Percentiles rank a stretch among this genome's conserved stretches.
phyloP scores from a whole-genome alignment of 2,329 filamentous ascomycete genomes.

The Botrytis medusae region DNA sequence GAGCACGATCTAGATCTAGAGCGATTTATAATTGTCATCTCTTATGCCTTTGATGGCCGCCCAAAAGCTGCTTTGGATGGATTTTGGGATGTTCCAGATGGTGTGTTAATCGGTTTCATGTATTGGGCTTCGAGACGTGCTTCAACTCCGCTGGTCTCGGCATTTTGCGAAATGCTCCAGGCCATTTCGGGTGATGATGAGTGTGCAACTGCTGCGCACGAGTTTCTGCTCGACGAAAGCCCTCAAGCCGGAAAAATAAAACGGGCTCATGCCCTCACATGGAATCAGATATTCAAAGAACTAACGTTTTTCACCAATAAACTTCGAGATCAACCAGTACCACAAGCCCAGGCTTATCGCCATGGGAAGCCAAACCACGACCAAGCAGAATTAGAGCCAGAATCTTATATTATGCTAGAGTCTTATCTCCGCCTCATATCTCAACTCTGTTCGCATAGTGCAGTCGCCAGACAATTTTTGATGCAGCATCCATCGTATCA shows the following conservation, averaged over 20 bases:
- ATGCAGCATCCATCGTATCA: constrained; percentile 64
- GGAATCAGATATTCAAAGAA: constrained; percentile 90
- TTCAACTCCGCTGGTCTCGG: constrained; percentile 91
- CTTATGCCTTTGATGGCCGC: constrained; percentile 84
- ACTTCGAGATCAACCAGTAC: constrained; percentile 68
- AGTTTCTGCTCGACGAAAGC: constrained; percentile 85
- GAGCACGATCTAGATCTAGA: constrained; percentile 76
- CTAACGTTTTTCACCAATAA: constrained; percentile 79
- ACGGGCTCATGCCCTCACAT: constrained; percentile 81
- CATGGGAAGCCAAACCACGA: constrained; percentile 61
- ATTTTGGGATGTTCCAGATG: constrained; percentile 91
- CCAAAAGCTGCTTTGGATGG: constrained; percentile 74
- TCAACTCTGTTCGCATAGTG: constrained; percentile 75
- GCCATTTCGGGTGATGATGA: constrained; percentile 80
- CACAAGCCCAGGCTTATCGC: constrained; percentile 55
- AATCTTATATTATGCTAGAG: constrained; percentile 95
- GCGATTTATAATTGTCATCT: constrained; percentile 86
- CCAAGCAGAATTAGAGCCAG: constrained; percentile 78
- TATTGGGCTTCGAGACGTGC: constrained; percentile 96
- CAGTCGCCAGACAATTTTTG: constrained; percentile 70
- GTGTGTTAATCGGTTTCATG: constrained; percentile 90
- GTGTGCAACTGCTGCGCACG: constrained; percentile 81
- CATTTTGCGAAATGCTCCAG: constrained; percentile 94
- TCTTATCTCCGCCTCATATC: constrained; percentile 87
- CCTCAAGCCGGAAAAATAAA: constrained; percentile 75